Conservation (phyloP, 2,329 filamentous ascomycete species). For the Penicillium psychrosexuale region DNA sequence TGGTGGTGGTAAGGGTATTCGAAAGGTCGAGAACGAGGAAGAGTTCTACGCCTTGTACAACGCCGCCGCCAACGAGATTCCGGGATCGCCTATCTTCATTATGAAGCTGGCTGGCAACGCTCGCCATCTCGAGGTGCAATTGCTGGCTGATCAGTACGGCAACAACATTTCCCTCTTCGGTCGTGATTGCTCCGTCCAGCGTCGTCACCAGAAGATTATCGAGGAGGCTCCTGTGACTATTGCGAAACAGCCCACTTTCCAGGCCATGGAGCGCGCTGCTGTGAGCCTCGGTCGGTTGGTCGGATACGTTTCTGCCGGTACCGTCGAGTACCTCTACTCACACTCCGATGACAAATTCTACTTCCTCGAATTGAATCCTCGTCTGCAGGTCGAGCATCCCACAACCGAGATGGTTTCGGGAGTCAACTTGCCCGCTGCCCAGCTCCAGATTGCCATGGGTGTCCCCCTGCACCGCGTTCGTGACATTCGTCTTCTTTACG, state of each 20-base stretch:
- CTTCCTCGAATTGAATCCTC: constrained; percentile 96
- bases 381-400: constrained; percentile 98
- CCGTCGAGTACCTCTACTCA: constrained; percentile 98
- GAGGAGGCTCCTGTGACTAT: constrained; percentile 98
- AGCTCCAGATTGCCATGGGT: constrained; percentile 99
- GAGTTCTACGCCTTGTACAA: constrained; percentile 87
- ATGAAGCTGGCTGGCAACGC: constrained; percentile 99
- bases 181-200: constrained; percentile 96
- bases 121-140: constrained; percentile 92
- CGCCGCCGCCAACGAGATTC: constrained; percentile 94
- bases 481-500: constrained; percentile 94
- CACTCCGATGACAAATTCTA: constrained; percentile 98
- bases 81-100: constrained; percentile 98
- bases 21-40: constrained; percentile 83
- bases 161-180: constrained; percentile 99
- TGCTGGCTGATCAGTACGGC: constrained; percentile 97
- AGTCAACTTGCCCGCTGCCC: constrained; percentile 93
- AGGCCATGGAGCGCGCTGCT: constrained; percentile 92
- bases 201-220: constrained; percentile 99
- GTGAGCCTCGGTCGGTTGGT: constrained; percentile 91
- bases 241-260: constrained; percentile 83
- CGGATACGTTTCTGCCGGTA: constrained; percentile 97
- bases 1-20: constrained; percentile 98
- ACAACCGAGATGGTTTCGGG: constrained; percentile 99
- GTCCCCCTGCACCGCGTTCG: constrained; percentile 90